Evolutionary conservation across 345 rosid genomes (phyloP), one percentile per base, ranked within the genome.

Genomic region (Crucihimalaya himalaica): DNA sequence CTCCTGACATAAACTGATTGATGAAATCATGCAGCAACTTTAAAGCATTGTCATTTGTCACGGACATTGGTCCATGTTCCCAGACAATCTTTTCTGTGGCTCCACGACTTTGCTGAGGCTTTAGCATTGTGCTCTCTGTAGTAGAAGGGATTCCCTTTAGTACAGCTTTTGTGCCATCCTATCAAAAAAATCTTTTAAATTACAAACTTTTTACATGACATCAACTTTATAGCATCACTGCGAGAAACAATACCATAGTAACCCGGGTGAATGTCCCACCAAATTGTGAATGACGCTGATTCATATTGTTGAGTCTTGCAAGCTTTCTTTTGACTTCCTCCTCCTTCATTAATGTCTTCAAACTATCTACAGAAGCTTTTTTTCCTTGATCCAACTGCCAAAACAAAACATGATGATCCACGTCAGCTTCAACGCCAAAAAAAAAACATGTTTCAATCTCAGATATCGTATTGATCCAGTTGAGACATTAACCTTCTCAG

Each of bases 111-210:
- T 82, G 80, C 42, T 82, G 83, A 75, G 87, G 78, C 64, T 84
- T 88, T 48, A 73, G 68, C 11, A 74, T 53, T 50, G 72, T 31
- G 62, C 78, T 84, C 13, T 68, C 80, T 21, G 83, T 75, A 78
- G 78, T 54, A 63, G 77, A 75, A 52, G 89, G 90, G 42, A 84
- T 86, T 72, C 92, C 94, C 66, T 84, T 87, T 73, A 81, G 71
- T 66, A 95, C 84, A 54, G 93, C 83, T 80, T 86, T 88, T 68
- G 84, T 81, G 70, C 99, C 99, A 88, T 84, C 97, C 99, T 95
- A 84, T 55, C n/a, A 48, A 63, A 68, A 59, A 61, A 23, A 46
- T 70, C 43, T 68, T 16, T 40, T 10, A 73, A 55, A 42, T 48
- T 43, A 52, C 52, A 11, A 20, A 23, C 8, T 2, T 10, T 59